Base-by-base conservation (phyloP, 2,329 filamentous ascomycete species). In the Dactylonectria estremocensis region DNA sequence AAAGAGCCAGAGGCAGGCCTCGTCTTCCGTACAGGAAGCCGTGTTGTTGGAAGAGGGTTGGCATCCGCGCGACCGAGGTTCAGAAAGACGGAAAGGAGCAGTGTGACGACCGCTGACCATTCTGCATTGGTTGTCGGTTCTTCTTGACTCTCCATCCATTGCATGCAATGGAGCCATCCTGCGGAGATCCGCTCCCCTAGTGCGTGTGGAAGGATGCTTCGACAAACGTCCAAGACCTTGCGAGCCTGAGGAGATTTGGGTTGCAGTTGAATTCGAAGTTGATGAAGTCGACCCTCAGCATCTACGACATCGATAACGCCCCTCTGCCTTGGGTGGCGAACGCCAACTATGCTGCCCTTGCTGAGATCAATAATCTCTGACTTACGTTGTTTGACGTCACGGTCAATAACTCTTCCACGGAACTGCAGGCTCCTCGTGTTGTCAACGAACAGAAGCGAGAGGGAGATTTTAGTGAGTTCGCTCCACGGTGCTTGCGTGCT, bases 401-500 rank as follows among this genome's bases (percentile, higher is more conserved):
- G 85, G 61, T 87, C 86, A 18, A 86, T 79, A 62, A 82, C 82
- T 49, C 86, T 85, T 18, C 86, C 85, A 54, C 83, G 80, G 68
- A 88, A 89, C 60, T 89, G 88, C 43, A 93, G 81, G 64, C 85
- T 88, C 73, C 88, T 86, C 28, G 87, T 83, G 69, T 92, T 89
- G 64, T 90, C 86, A 22, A 90, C 78, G 66, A 86, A 85, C 20
- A 94, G 82, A 31, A 85, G 73, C 2, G 92, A 91, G 2, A 94
- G 80, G 0, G 86, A 83, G n/a, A 95, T 81, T 49, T 89, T 90
- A n/a, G 90, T 89, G 13, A 92, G 84, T 59, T 88, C 87, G 64
- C 91, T 91, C 93, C 93, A 95, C 0, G 92, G 92, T 6, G 92
- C 92, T 78, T 95, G 92, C 10, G 93, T 82, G 71, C 91, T 93